Evolutionary conservation across 2,329 filamentous ascomycete genomes (phyloP).

Genomic region (Pseudohalonectria lignicola): DNA sequence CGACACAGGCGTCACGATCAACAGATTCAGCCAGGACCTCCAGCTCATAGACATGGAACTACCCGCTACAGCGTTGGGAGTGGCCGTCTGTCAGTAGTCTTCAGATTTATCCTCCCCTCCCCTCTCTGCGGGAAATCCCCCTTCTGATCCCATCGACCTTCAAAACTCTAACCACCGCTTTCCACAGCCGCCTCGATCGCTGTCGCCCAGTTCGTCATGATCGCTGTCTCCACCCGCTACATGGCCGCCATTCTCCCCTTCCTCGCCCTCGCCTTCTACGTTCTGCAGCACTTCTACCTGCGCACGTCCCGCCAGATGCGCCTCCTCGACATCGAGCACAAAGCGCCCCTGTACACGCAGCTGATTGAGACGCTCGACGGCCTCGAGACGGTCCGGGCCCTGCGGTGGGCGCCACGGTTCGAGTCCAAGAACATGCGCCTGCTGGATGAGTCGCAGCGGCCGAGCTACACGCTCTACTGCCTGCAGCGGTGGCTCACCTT

Average conservation of each 20-base stretch:
- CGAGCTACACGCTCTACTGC: slow-evolving; percentile 44
- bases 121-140: too few species aligned
- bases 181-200: slow-evolving; percentile 9
- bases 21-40: slow-evolving; percentile 27
- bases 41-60: slow-evolving; percentile 23
- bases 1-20: slow-evolving; percentile 22
- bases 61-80: slow-evolving; percentile 12
- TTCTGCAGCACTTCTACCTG: slow-evolving; percentile 37
- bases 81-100: slow-evolving; percentile 12
- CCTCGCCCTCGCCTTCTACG: slow-evolving; percentile 25
- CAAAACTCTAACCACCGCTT: slow-evolving; percentile 2
- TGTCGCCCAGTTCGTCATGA: slow-evolving; percentile 31
- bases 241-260: slow-evolving; percentile 30
- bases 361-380: slow-evolving; percentile 38
- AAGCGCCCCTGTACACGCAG: slow-evolving; percentile 30
- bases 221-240: slow-evolving; percentile 30
- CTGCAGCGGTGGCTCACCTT: slow-evolving; percentile 43
- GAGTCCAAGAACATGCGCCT: slow-evolving; percentile 31
- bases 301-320: slow-evolving; percentile 40
- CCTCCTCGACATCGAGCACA: slow-evolving; percentile 39
- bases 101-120: too few species aligned
- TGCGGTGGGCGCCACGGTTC: slow-evolving; percentile 36
- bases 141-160: slow-evolving; percentile 4
- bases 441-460: slow-evolving; percentile 41
- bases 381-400: slow-evolving; percentile 39